Evolutionary conservation across 1,139 yeast species (phyloP).

Genomic region (Sugiyamaella japonica): DNA sequence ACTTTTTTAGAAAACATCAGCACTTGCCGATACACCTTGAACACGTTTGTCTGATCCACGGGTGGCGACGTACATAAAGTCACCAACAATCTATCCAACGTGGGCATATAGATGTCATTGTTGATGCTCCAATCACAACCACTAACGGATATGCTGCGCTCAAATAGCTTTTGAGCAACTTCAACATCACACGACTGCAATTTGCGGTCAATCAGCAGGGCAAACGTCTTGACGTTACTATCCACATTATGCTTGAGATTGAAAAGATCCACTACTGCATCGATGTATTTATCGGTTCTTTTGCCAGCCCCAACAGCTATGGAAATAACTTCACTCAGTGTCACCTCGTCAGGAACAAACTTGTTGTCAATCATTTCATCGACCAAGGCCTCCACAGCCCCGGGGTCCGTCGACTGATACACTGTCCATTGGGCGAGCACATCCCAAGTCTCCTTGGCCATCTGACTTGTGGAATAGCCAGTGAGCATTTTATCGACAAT

Average conservation of each 20-base stretch:
- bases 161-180: constrained; percentile 41
- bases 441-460: constrained; percentile 41
- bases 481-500: constrained; percentile 24
- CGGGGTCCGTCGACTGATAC: constrained; percentile 27
- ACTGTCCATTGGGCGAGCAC: constrained; percentile 39
- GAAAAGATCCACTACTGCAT: constrained; percentile 29
- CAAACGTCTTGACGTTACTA: constrained; percentile 33
- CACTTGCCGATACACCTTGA: constrained; percentile 41
- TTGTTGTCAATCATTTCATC: constrained; percentile 26
- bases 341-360: constrained; percentile 31
- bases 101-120: constrained; percentile 37
- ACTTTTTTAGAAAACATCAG: constrained; percentile 44
- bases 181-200: constrained; percentile 33
- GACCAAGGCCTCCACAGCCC: constrained; percentile 23
- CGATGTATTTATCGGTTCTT: constrained; percentile 28
- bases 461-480: constrained; percentile 18
- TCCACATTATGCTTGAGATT: constrained; percentile 29
- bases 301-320: constrained; percentile 31
- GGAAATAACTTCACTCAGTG: constrained; percentile 33
- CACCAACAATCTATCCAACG: constrained; percentile 40
- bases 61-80: constrained; percentile 31
- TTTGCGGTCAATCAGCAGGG: constrained; percentile 34
- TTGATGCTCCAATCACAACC: constrained; percentile 48
- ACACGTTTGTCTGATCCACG: constrained; percentile 34
- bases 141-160: constrained; percentile 41